These are phyloP conservation scores for Penicillium sp. DNA, from an alignment of 2,329 filamentous ascomycete genomes.

Conservation along the genomic window DNA sequence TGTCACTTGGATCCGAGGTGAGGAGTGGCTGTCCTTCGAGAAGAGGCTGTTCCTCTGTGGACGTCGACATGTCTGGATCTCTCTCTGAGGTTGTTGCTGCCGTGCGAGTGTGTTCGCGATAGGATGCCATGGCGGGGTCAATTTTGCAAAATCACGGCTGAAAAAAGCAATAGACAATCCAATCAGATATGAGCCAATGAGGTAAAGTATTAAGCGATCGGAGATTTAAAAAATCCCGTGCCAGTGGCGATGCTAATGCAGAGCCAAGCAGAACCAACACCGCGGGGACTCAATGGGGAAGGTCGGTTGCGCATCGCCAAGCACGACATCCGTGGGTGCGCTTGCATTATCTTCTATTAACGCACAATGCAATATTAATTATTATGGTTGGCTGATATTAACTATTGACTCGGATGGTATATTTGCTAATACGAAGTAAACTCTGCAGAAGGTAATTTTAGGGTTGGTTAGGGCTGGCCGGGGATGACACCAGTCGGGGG, in stretches of 20 bases:
- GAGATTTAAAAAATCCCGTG: background rate
- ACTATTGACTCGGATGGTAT: too few relatives aligned
- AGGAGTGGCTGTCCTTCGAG: conserved; percentile 32
- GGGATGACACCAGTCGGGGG: background rate
- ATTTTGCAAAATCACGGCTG: background rate
- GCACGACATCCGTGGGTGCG: conserved; percentile 22
- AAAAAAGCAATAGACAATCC: too few relatives aligned
- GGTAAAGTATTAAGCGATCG: too few relatives aligned
- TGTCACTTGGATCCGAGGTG: conserved; percentile 5
- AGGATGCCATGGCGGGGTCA: conserved; percentile 11
- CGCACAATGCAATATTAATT: too few relatives aligned
- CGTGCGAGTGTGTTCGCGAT: background rate
- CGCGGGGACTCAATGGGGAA: conserved; percentile 28
- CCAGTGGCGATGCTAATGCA: background rate
- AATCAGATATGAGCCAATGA: too few relatives aligned
- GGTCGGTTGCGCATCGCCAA: conserved; percentile 13
- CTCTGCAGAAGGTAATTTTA: too few relatives aligned
- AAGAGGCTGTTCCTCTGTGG: conserved; percentile 32
- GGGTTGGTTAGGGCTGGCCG: too few relatives aligned
- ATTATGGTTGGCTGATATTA: too few relatives aligned
- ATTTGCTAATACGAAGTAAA: too few relatives aligned
- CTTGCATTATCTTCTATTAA: conserved; percentile 13
- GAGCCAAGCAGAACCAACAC: too few relatives aligned
- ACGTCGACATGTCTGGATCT: conserved; percentile 8
- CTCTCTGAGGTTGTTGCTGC: background rate